phyloP scores from a whole-genome alignment of 768 basidiomycete species.

The Psilocybe sp. region DNA sequence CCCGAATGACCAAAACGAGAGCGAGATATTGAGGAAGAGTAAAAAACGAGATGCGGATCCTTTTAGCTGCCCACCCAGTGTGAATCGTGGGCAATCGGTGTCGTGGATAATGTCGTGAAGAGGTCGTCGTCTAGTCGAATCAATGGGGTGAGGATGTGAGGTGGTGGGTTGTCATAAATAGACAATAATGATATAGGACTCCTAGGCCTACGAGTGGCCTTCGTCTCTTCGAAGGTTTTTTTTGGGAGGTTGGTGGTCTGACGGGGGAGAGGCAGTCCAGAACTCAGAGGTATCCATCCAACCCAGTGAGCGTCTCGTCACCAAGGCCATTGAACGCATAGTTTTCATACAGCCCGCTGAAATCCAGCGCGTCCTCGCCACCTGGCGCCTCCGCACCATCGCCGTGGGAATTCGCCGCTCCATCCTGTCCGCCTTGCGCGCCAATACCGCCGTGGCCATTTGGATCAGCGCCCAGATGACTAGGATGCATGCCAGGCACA shows the following conservation, averaged over 20 bases:
- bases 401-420: neutral
- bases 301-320: constrained; percentile 22
- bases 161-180: neutral
- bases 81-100: too few species aligned
- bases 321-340: constrained; percentile 20
- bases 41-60: neutral
- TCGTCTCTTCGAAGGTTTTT: too few species aligned
- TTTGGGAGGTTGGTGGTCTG: too few species aligned
- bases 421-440: constrained; percentile 13
- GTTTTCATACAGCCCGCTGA: constrained; percentile 24
- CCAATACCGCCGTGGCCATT: constrained; percentile 19
- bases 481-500: too few species aligned
- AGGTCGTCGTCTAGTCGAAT: too few species aligned
- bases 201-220: too few species aligned
- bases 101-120: too few species aligned
- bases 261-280: too few species aligned
- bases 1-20: constrained; percentile 3
- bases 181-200: constrained; percentile 7
- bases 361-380: constrained; percentile 19
- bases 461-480: constrained; percentile 4
- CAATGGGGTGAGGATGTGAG: neutral
- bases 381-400: constrained; percentile 10
- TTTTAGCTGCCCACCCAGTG: neutral
- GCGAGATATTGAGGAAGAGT: neutral
- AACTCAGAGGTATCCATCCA: constrained; percentile 24